Evolutionary conservation across 78 protist species (phyloP).

Genomic region (Cyanophora paradoxa): DNA sequence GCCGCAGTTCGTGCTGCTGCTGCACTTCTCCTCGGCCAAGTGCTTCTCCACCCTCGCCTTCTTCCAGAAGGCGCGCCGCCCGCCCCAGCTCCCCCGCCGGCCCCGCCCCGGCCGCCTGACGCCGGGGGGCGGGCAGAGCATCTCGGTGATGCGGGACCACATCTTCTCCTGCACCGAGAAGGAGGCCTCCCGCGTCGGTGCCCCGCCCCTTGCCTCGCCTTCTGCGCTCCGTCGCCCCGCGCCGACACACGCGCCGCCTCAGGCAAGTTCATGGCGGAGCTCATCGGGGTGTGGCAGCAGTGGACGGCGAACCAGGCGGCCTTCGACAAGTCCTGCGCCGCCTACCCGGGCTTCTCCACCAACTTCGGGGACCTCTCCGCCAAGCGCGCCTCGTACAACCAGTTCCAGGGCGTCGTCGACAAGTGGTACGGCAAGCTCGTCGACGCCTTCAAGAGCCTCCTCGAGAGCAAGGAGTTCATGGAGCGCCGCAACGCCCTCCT

Average conservation of each 20-base stretch:
- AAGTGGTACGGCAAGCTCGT: not conserved
- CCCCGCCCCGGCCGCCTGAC: too few species aligned
- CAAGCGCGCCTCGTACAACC: not conserved
- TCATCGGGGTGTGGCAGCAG: not conserved
- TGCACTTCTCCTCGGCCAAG: not conserved
- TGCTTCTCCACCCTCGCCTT: not conserved
- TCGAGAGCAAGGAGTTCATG: conserved; percentile 7
- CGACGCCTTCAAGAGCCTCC: not conserved
- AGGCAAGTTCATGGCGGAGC: not conserved
- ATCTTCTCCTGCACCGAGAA: conserved; percentile 11
- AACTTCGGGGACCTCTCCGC: not conserved
- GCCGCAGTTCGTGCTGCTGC: not conserved
- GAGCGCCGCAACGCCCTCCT: not conserved
- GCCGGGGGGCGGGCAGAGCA: too few species aligned
- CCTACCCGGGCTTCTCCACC: conserved; percentile 3
- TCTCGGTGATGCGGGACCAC: not conserved
- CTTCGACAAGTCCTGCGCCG: not conserved
- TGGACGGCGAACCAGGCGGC: not conserved
- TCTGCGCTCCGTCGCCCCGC: too few species aligned
- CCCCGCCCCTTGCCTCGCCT: too few species aligned
- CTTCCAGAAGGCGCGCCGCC: not conserved
- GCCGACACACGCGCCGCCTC: not conserved
- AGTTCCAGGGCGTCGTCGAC: not conserved
- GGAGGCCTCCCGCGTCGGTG: not conserved
- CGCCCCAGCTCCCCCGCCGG: too few species aligned